These are phyloP conservation scores for Clavispora carvajalis DNA, from an alignment of 805 yeast species.

Conservation along the genomic window DNA sequence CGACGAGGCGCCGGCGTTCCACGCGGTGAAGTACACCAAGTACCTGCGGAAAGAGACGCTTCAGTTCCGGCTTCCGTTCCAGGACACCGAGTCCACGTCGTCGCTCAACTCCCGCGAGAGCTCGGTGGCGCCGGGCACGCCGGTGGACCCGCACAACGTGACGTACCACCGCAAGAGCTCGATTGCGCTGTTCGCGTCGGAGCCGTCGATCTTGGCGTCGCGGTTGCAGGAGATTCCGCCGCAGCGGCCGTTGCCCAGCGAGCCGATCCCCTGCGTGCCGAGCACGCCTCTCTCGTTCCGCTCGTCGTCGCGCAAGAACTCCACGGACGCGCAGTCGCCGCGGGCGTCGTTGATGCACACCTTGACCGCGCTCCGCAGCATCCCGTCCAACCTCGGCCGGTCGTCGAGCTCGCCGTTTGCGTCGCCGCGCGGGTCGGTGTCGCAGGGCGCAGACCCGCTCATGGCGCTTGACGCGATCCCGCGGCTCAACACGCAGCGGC, in stretches of 20 bases:
- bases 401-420: conserved; percentile 37
- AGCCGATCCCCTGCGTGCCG: conserved; percentile 43
- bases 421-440: conserved; percentile 47
- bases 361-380: conserved; percentile 34
- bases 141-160: conserved; percentile 23
- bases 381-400: conserved; percentile 20
- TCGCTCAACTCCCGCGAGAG: conserved; percentile 7
- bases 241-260: conserved; percentile 50
- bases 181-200: conserved; percentile 7
- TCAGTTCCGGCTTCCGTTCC: conserved; percentile 66
- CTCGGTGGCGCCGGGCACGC: conserved; percentile 4
- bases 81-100: conserved; percentile 30
- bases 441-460: conserved; percentile 9
- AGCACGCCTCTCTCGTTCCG: conserved; percentile 30
- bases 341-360: conserved; percentile 38
- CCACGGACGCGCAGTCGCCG: conserved; percentile 35
- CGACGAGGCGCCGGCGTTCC: background rate
- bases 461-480: background rate
- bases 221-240: conserved; percentile 45
- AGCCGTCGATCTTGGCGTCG: conserved; percentile 9
- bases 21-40: conserved; percentile 6
- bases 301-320: conserved; percentile 30
- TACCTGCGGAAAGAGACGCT: conserved; percentile 41
- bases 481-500: background rate
- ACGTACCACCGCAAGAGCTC: conserved; percentile 9